Percentiles rank a stretch among this genome's conserved stretches.
phyloP scores from a whole-genome alignment of 805 yeast species.

The Gaillardinia entomophila region DNA sequence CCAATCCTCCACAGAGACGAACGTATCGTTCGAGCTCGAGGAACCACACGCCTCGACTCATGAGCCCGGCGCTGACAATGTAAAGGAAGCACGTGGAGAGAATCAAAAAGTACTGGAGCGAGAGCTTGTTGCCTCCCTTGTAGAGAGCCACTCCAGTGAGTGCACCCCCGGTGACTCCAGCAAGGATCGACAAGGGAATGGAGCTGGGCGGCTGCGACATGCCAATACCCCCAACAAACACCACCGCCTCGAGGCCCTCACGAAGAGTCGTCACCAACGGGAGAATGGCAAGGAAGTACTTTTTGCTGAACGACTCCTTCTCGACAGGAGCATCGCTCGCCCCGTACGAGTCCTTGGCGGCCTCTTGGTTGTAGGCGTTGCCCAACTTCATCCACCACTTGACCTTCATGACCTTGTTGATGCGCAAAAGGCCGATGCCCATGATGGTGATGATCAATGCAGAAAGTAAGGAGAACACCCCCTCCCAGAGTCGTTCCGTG shows the following conservation, averaged over 20 bases:
- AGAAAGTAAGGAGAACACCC: conserved; percentile 71
- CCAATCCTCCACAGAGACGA: conserved; percentile 70
- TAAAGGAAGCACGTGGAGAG: conserved; percentile 76
- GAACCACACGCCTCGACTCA: conserved; percentile 88
- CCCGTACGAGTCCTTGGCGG: conserved; percentile 1
- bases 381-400: conserved; percentile 61
- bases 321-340: conserved; percentile 4
- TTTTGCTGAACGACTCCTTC: conserved; percentile 36
- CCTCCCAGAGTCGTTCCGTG: conserved; percentile 89
- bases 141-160: conserved; percentile 63
- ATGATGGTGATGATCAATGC: conserved; percentile 74
- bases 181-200: conserved; percentile 56
- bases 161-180: conserved; percentile 56
- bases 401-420: conserved; percentile 69
- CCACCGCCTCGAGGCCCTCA: conserved; percentile 90
- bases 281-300: conserved; percentile 65
- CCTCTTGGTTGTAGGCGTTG: conserved; percentile 27
- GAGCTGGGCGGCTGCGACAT: conserved; percentile 63
- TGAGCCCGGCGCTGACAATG: conserved; percentile 79
- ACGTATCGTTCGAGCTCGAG: conserved; percentile 76
- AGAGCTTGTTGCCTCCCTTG: conserved; percentile 71
- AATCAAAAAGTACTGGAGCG: conserved; percentile 69
- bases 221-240: conserved; percentile 81
- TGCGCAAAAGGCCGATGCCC: conserved; percentile 79
- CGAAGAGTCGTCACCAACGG: conserved; percentile 84